Evolutionary conservation across 257 asterid species (phyloP).

Genomic region (Gardenia jasminoides): DNA sequence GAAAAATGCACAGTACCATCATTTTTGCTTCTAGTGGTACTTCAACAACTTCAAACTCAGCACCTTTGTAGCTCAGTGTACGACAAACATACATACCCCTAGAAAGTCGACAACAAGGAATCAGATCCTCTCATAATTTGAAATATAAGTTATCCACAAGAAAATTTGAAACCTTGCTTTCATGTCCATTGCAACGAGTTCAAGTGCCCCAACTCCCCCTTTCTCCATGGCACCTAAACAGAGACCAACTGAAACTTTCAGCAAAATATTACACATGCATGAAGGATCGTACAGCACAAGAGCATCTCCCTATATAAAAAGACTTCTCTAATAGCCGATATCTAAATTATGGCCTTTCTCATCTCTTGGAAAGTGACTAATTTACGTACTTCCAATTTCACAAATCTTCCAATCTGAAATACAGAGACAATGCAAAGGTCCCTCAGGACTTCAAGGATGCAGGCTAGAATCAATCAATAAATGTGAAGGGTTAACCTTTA

Average conservation of each 20-base stretch:
- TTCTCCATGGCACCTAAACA: slow-evolving; percentile 78
- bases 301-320: not conserved
- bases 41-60: slow-evolving; percentile 94
- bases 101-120: slow-evolving; percentile 22
- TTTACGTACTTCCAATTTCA: slow-evolving; percentile 6
- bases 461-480: not conserved
- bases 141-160: slow-evolving; percentile 1
- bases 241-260: slow-evolving; percentile 25
- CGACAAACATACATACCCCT: slow-evolving; percentile 99
- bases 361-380: not conserved
- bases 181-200: slow-evolving; percentile 99
- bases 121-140: not conserved
- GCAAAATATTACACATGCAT: not conserved
- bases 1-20: slow-evolving; percentile 52
- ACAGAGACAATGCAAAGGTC: not conserved
- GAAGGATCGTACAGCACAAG: slow-evolving; percentile 3
- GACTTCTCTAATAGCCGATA: not conserved
- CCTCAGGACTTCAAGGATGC: not conserved
- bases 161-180: slow-evolving; percentile 69
- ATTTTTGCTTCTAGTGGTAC: slow-evolving; percentile 75
- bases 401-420: not conserved
- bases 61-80: slow-evolving; percentile 94
- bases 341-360: not conserved
- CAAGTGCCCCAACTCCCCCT: slow-evolving; percentile 99
- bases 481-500: not conserved